Evolutionary conservation across 352 stramenopile species (phyloP), one percentile per base, ranked within the genome.

Genomic region (Phytopythium mirpurense): DNA sequence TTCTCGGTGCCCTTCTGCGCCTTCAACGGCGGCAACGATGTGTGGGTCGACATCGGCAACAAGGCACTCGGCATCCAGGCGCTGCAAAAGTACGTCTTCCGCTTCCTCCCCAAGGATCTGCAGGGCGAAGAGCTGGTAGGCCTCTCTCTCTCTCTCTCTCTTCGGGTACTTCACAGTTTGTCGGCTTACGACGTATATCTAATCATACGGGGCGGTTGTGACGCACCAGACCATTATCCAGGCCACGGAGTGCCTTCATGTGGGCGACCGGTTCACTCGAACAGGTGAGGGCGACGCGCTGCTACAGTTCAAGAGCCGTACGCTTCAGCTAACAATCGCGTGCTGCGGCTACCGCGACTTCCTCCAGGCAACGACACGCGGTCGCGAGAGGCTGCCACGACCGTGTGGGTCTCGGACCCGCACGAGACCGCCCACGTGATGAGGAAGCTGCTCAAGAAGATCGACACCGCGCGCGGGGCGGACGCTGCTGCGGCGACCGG

Each of bases 11-110:
- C 96, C 11, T 98, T 96, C 60, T 98, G 94, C 61, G 94, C 93
- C 2, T 98, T 98, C 62, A 98, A 98, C 67, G 96, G 96, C 26
- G 96, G 96, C 15, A 90, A 93, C 36, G 96, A 98, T 65, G 91
- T 95, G 40, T 98, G 90, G 90, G 90, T 98, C 15, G 96, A 98
- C 65, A 86, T 98, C 38, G 96, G 96, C n/a, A 96, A 98, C 70
- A 98, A 98, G 67, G 76, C 88, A 11, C 81, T 98, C 23, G 96
- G 88, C 14, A 96, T 98, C 36, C 65, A 89, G 56, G 89, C 96
- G 31, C 70, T 98, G 18, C 85, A 97, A 62, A 79, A 88, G 48
- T 90, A 87, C 45, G 78, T 92, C 12, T 82, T 88, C 50, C 68
- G 74, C 0, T 86, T 88, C 29, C 47, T 90, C 42, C 77, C 78